Conservation (phyloP, 2,329 filamentous ascomycete genomes). For the Pseudocercospora crystallina region DNA sequence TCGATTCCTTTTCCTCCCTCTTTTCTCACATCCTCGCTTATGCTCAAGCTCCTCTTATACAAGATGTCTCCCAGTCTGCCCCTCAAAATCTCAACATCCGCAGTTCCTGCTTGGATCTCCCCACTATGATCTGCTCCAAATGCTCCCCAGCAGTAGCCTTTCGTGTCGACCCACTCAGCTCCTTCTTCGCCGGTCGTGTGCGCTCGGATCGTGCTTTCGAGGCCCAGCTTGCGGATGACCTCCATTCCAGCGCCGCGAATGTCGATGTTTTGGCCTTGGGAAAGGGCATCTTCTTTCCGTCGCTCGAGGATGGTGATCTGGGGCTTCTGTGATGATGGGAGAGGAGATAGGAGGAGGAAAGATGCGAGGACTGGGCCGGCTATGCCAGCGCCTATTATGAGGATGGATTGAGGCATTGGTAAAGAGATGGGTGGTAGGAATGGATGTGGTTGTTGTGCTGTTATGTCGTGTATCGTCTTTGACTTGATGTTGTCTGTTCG, state of each 20-base stretch:
- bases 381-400: constrained; percentile 32
- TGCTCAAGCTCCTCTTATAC: constrained; percentile 21
- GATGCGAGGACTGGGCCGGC: constrained; percentile 31
- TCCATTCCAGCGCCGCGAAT: constrained; percentile 31
- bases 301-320: constrained; percentile 35
- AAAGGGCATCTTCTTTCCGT: constrained; percentile 14
- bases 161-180: constrained; percentile 29
- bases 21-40: constrained; percentile 23
- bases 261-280: constrained; percentile 36
- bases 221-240: constrained; percentile 32
- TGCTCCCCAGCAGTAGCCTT: constrained; percentile 22
- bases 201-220: constrained; percentile 28
- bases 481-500: background rate
- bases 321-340: constrained; percentile 14
- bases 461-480: background rate
- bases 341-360: constrained; percentile 27
- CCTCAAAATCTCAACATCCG: constrained; percentile 35
- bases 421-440: no score
- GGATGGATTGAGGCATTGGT: constrained; percentile 20
- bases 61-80: constrained; percentile 29
- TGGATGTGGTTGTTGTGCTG: background rate
- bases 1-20: constrained; percentile 30
- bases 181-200: constrained; percentile 31
- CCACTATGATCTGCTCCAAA: constrained; percentile 29
- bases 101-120: constrained; percentile 29